Conservation (phyloP, 371 early-diverging fungal species). For the Syncephalis fuscata region DNA sequence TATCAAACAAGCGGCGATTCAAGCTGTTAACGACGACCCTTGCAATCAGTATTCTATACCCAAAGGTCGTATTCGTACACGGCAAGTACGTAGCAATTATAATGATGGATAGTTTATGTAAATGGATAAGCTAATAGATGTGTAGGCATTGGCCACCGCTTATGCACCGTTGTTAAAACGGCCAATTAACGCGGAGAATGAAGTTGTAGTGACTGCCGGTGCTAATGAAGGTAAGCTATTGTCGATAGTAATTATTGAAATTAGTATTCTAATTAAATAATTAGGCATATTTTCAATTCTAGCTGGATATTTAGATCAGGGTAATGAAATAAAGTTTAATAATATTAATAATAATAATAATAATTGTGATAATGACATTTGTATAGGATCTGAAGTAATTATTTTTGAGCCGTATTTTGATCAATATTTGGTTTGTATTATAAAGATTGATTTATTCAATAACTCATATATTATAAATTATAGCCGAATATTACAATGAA, state of each 20-base stretch:
- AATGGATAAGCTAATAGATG: neutral
- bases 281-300: neutral
- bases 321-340: neutral
- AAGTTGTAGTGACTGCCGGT: conserved; percentile 82
- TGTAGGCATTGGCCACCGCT: conserved; percentile 50
- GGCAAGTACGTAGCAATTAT: conserved; percentile 21
- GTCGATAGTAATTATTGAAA: conserved; percentile 1
- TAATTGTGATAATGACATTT: conserved; percentile 12
- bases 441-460: neutral
- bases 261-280: neutral
- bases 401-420: conserved; percentile 91
- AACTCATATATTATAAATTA: neutral
- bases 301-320: conserved; percentile 1
- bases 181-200: conserved; percentile 53
- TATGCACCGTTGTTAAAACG: conserved; percentile 50
- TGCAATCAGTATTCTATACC: conserved; percentile 79
- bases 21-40: conserved; percentile 38
- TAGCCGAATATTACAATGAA: conserved; percentile 73
- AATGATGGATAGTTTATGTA: conserved; percentile 1
- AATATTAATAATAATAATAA: too few relatives aligned
- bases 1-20: conserved; percentile 63
- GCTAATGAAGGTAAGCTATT: conserved; percentile 67
- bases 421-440: conserved; percentile 60
- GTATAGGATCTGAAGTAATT: conserved; percentile 75
- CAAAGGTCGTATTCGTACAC: conserved; percentile 63